Evolutionary conservation across 2,329 filamentous ascomycete species (phyloP).

Genomic region (Talaromyces sp.): DNA sequence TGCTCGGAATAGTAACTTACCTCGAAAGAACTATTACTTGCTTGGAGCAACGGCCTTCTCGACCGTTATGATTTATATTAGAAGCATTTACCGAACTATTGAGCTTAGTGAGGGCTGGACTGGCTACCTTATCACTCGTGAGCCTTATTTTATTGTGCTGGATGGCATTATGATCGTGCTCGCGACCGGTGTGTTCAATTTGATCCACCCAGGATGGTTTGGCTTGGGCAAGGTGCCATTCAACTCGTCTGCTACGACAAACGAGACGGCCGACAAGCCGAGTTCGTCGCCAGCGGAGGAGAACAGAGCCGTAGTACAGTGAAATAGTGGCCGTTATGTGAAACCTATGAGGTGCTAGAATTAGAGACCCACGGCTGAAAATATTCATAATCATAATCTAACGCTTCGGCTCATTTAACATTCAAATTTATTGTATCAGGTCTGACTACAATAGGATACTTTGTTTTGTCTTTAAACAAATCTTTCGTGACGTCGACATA

Average conservation of each 20-base stretch:
- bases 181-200: conserved; percentile 17
- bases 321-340: background rate
- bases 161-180: conserved; percentile 45
- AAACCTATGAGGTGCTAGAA: background rate
- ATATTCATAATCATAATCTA: background rate
- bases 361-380: background rate
- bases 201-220: conserved; percentile 40
- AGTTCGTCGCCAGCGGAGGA: background rate
- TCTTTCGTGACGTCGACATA: background rate
- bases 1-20: conserved; percentile 11
- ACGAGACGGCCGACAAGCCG: background rate
- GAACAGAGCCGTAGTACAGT: background rate
- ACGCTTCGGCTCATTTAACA: background rate
- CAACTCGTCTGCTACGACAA: too few relatives aligned
- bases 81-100: conserved; percentile 46
- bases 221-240: conserved; percentile 18
- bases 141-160: conserved; percentile 45
- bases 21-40: conserved; percentile 21
- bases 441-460: background rate
- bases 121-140: conserved; percentile 44
- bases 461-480: background rate
- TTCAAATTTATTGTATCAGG: background rate
- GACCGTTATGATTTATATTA: conserved; percentile 40
- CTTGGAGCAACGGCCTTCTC: conserved; percentile 35
- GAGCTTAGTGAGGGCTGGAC: conserved; percentile 46